These are phyloP conservation scores for Aaosphaeria pasadenensis DNA, from an alignment of 2,329 filamentous ascomycete genomes.

Conservation along the genomic window DNA sequence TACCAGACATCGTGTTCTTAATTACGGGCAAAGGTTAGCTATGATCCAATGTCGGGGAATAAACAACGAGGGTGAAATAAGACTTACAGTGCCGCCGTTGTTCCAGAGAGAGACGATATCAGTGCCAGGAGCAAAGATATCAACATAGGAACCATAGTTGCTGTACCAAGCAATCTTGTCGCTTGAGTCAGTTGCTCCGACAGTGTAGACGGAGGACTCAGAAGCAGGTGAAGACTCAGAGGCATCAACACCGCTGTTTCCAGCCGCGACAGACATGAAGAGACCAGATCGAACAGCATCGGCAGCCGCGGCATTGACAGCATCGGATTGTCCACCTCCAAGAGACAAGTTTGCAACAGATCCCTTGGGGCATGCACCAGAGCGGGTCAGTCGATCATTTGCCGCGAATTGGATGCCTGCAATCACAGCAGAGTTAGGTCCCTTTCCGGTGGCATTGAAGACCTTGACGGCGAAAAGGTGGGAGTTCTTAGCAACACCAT, in stretches of 20 bases:
- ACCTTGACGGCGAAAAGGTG: constrained; percentile 42
- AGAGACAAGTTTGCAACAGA: constrained; percentile 40
- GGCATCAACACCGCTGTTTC: constrained; percentile 34
- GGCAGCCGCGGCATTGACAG: constrained; percentile 38
- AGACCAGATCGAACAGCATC: constrained; percentile 34
- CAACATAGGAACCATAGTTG: constrained; percentile 39
- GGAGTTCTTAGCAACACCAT: constrained; percentile 38
- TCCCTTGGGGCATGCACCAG: constrained; percentile 27
- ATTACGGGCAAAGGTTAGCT: constrained; percentile 13
- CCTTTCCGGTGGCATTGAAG: constrained; percentile 33
- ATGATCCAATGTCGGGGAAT: background rate
- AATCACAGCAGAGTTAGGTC: constrained; percentile 40
- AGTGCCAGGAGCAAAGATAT: constrained; percentile 41
- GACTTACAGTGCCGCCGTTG: constrained; percentile 35
- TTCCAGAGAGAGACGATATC: constrained; percentile 48
- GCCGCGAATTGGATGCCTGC: constrained; percentile 37
- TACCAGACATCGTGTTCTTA: constrained; percentile 58
- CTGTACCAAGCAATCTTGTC: constrained; percentile 36
- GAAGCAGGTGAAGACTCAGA: constrained; percentile 36
- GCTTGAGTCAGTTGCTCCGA: constrained; percentile 37
- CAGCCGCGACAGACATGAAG: constrained; percentile 41
- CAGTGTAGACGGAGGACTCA: constrained; percentile 37
- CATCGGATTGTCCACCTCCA: constrained; percentile 33
- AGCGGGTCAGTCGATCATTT: constrained; percentile 30
- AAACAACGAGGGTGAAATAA: background rate